Percentiles rank a stretch among this genome's conserved stretches.
Conservation (phyloP, 1,284 basidiomycete species). For the Boletus austroedulis region DNA sequence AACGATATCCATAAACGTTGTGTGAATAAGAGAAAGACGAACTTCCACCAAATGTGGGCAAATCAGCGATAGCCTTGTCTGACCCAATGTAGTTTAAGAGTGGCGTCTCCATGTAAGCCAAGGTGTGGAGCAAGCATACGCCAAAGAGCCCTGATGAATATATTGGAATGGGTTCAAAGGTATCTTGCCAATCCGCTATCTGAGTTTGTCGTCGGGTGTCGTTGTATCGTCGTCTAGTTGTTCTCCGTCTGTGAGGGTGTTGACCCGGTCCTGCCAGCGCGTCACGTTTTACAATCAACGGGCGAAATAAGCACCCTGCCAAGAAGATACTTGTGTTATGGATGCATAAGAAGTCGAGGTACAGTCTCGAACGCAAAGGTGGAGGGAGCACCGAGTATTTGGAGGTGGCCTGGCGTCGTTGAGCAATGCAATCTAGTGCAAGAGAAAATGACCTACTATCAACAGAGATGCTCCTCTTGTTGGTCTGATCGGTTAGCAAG, state of each 20-base stretch:
- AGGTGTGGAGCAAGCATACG: constrained; percentile 43
- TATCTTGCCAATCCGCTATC: constrained; percentile 66
- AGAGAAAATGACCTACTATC: constrained; percentile 57
- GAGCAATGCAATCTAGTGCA: not conserved
- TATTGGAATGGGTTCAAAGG: constrained; percentile 88
- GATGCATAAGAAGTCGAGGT: too few relatives aligned
- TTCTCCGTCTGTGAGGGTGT: constrained; percentile 40
- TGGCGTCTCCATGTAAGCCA: not conserved
- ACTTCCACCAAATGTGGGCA: too few relatives aligned
- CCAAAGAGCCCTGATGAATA: constrained; percentile 88
- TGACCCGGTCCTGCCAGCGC: constrained; percentile 48
- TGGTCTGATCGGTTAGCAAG: constrained; percentile 76
- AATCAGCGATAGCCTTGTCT: constrained; percentile 92
- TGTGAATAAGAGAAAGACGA: constrained; percentile 25
- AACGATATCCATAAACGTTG: constrained; percentile 4
- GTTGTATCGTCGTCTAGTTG: constrained; percentile 39
- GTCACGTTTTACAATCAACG: constrained; percentile 82
- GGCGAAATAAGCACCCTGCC: constrained; percentile 92
- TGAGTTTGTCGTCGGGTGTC: constrained; percentile 48
- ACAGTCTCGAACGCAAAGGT: too few relatives aligned
- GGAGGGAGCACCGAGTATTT: constrained; percentile 68
- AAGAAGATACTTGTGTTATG: constrained; percentile 91
- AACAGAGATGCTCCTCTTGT: constrained; percentile 83
- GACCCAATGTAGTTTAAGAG: constrained; percentile 76
- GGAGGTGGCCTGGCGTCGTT: constrained; percentile 51